phyloP scores from a whole-genome alignment of 2,329 filamentous ascomycete genomes.

The Paradendryphiella salina region DNA sequence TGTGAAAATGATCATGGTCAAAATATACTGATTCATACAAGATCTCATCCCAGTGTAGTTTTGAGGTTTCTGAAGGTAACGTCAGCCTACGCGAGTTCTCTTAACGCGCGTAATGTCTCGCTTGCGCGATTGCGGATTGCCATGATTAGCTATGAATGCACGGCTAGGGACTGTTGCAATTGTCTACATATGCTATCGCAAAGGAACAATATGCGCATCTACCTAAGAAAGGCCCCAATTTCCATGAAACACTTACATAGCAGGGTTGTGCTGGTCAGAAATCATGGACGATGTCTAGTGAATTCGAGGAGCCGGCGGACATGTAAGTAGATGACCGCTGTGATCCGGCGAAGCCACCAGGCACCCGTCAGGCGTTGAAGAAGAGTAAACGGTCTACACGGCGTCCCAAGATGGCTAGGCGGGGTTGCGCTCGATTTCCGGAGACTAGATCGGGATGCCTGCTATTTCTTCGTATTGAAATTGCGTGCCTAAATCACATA shows the following conservation, averaged over 20 bases:
- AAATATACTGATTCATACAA: background rate
- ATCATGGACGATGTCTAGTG: background rate
- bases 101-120: too few species aligned
- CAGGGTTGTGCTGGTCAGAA: background rate
- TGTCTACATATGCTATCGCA: too few species aligned
- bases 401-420: background rate
- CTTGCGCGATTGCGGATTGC: too few species aligned
- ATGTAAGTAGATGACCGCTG: background rate
- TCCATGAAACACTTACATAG: background rate
- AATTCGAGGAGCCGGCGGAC: background rate
- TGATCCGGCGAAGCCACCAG: background rate
- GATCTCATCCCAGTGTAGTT: background rate
- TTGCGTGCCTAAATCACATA: background rate
- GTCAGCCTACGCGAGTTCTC: background rate
- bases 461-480: background rate
- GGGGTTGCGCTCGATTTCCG: background rate
- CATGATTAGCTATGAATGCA: too few species aligned
- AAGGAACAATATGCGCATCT: too few species aligned
- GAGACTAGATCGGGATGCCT: constrained; percentile 2
- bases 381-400: background rate
- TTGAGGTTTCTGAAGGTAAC: background rate
- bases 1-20: background rate
- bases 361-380: background rate
- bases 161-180: too few species aligned
- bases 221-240: too few species aligned